Evolutionary conservation across 1,139 yeast species (phyloP).

Genomic region (Waltiozyma sp.): DNA sequence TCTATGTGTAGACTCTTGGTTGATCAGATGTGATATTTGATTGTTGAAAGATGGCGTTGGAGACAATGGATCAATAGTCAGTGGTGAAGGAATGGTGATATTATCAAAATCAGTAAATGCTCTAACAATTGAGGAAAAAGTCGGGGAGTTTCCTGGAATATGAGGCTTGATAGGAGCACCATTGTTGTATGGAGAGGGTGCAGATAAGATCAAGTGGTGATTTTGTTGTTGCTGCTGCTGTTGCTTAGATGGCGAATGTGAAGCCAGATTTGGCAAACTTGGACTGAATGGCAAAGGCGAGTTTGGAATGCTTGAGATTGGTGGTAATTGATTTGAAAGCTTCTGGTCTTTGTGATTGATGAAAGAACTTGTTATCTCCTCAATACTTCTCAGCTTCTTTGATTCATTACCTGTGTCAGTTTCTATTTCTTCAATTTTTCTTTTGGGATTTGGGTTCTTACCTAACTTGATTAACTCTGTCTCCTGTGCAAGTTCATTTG

Average conservation of each 20-base stretch:
- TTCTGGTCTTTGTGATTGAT: not conserved
- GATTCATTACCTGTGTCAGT: not conserved
- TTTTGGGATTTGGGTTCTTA: conserved; percentile 28
- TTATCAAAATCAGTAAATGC: conserved; percentile 31
- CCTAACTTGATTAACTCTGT: conserved; percentile 39
- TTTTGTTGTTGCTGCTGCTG: not conserved
- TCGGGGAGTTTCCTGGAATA: conserved; percentile 22
- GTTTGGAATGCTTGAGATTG: not conserved
- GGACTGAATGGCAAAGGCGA: not conserved
- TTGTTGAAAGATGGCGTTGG: conserved; percentile 2
- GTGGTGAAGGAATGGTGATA: conserved; percentile 20
- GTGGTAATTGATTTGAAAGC: not conserved
- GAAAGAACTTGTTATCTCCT: not conserved
- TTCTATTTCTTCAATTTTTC: not conserved
- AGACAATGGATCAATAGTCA: conserved; percentile 11
- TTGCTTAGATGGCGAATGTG: not conserved
- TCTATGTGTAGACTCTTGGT: not conserved
- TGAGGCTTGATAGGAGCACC: not conserved
- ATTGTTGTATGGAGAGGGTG: not conserved
- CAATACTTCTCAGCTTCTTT: not conserved
- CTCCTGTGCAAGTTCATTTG: conserved; percentile 37
- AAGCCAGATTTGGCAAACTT: not conserved
- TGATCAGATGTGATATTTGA: not conserved
- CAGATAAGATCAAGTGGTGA: not conserved
- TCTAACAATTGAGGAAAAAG: conserved; percentile 33